phyloP scores from a whole-genome alignment of 306 rosid species.

The Inga laurina region DNA sequence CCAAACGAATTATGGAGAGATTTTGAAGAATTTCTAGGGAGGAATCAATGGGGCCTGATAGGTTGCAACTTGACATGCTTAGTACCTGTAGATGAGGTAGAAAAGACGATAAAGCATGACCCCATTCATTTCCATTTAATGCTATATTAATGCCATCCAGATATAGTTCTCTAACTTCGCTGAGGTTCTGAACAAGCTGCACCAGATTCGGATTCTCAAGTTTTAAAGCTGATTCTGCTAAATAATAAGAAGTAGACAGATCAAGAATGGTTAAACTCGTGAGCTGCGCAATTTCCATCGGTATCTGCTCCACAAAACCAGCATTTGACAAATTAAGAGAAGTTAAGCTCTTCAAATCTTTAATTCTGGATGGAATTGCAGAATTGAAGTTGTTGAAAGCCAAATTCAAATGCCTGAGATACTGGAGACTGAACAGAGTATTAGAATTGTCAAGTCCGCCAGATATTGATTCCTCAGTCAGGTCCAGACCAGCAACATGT shows the following conservation, averaged over 20 bases:
- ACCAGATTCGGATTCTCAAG: background rate
- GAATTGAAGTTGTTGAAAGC: slow-evolving; percentile 1
- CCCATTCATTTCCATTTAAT: slow-evolving; percentile 37
- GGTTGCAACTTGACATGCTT: slow-evolving; percentile 17
- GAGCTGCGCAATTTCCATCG: background rate
- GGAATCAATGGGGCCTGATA: slow-evolving; percentile 28
- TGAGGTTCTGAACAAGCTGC: slow-evolving; percentile 23
- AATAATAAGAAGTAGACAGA: background rate
- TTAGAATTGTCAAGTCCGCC: slow-evolving; percentile 31
- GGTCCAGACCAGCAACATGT: slow-evolving; percentile 24
- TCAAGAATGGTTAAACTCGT: background rate
- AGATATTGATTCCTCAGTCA: slow-evolving; percentile 26
- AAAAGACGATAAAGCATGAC: background rate
- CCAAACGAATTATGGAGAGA: background rate
- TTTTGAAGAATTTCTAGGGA: background rate
- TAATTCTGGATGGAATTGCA: slow-evolving; percentile 21
- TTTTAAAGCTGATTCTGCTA: background rate
- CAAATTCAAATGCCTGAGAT: slow-evolving; percentile 35
- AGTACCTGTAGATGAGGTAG: slow-evolving; percentile 1
- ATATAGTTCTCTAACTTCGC: slow-evolving; percentile 18
- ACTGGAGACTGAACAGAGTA: slow-evolving; percentile 23
- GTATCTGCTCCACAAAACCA: slow-evolving; percentile 32
- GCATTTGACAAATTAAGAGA: slow-evolving; percentile 32
- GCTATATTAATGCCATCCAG: slow-evolving; percentile 45
- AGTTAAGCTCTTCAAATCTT: slow-evolving; percentile 21